Evolutionary conservation across 352 stramenopile species (phyloP).

Genomic region (Peronospora farinosa): DNA sequence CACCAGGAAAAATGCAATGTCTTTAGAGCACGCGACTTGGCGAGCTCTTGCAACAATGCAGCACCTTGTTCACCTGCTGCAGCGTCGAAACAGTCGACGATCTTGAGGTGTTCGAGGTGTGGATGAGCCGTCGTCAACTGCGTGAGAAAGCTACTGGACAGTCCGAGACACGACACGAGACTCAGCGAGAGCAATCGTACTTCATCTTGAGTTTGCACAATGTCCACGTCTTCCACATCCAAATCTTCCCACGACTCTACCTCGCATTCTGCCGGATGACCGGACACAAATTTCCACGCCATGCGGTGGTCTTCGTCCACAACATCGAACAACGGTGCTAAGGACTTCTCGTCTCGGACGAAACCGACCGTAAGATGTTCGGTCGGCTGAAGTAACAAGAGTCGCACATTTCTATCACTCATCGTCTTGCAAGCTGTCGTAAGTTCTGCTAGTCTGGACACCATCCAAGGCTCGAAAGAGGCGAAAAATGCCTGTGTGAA

Average conservation of each 20-base stretch:
- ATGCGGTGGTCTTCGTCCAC: no score
- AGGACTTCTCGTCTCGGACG: slow-evolving; percentile 49
- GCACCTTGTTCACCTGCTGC: no score
- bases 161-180: no score
- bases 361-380: slow-evolving; percentile 67
- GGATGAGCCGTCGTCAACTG: no score
- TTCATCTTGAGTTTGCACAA: slow-evolving; percentile 53
- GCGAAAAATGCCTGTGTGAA: slow-evolving; percentile 59
- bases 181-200: slow-evolving; percentile 40
- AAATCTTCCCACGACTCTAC: slow-evolving; percentile 72
- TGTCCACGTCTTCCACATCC: slow-evolving; percentile 59
- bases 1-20: slow-evolving; percentile 75
- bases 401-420: slow-evolving; percentile 51
- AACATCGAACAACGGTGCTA: slow-evolving; percentile 38
- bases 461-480: slow-evolving; percentile 73
- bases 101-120: no score
- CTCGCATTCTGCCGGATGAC: slow-evolving; percentile 25
- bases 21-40: no score
- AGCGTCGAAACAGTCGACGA: no score
- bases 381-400: slow-evolving; percentile 52
- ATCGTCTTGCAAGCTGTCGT: slow-evolving; percentile 69
- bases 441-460: slow-evolving; percentile 54
- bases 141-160: no score
- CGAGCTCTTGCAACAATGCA: no score
- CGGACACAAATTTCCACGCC: slow-evolving; percentile 35